Percentiles rank a stretch among this genome's conserved stretches.
phyloP scores from a whole-genome alignment of 352 stramenopile genomes.

The Phytophthora pisi region DNA sequence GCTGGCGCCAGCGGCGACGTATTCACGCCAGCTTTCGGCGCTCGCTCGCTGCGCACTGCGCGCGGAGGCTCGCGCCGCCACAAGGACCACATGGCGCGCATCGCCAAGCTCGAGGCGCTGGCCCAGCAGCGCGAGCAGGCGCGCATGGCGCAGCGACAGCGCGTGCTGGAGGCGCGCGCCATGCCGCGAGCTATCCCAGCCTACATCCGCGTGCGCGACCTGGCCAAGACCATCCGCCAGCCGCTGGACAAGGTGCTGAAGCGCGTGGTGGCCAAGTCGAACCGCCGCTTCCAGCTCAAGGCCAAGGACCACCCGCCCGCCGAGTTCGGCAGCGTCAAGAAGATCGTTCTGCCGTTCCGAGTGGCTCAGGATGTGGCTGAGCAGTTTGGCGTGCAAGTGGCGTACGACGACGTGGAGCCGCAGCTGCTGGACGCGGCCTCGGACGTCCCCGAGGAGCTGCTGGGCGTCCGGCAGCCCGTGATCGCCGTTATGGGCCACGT shows the following conservation, averaged over 20 bases:
- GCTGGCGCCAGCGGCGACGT: neutral
- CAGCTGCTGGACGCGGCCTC: conserved; percentile 30
- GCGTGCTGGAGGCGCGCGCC: conserved; percentile 30
- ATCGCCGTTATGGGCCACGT: conserved; percentile 99
- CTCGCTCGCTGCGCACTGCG: conserved; percentile 36
- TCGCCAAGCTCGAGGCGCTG: conserved; percentile 18
- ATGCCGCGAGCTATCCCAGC: conserved; percentile 32
- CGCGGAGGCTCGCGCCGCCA: conserved; percentile 30
- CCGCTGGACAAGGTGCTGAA: conserved; percentile 80
- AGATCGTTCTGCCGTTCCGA: conserved; percentile 74
- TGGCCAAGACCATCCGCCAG: conserved; percentile 72
- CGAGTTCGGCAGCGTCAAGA: conserved; percentile 80
- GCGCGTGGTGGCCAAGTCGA: conserved; percentile 51
- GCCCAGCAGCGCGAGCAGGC: conserved; percentile 15
- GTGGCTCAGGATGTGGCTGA: conserved; percentile 61
- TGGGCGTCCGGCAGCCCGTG: conserved; percentile 88
- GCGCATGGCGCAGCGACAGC: conserved; percentile 24
- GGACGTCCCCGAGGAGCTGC: conserved; percentile 22
- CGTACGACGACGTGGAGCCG: conserved; percentile 73
- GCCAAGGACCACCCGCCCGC: conserved; percentile 45
- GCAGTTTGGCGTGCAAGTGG: conserved; percentile 44
- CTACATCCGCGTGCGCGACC: conserved; percentile 76
- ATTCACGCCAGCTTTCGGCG: neutral
- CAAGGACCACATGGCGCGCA: conserved; percentile 31
- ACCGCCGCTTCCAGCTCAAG: conserved; percentile 63